These are phyloP conservation scores for Elsinoe arachidis DNA, from an alignment of 2,329 filamentous ascomycete genomes.

Conservation along the genomic window DNA sequence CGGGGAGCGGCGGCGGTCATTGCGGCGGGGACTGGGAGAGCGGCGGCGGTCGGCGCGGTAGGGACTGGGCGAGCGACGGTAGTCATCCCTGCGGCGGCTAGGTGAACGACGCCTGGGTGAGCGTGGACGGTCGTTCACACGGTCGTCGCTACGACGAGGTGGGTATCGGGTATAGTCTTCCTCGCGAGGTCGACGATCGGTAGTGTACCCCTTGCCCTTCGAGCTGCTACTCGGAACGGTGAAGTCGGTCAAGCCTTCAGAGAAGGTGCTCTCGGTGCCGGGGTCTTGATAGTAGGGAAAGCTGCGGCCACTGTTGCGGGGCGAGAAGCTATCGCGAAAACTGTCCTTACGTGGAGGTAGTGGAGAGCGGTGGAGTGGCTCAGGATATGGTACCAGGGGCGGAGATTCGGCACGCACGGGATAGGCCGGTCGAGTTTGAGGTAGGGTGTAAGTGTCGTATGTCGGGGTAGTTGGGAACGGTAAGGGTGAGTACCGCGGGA, in stretches of 20 bases:
- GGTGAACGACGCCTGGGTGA: neutral
- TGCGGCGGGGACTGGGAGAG: neutral
- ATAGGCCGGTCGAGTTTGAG: neutral
- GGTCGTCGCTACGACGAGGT: neutral
- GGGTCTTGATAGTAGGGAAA: neutral
- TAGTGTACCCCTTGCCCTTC: neutral
- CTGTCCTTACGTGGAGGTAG: conserved; percentile 10
- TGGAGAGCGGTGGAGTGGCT: neutral
- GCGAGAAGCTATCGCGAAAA: conserved; percentile 10
- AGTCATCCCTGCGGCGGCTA: neutral
- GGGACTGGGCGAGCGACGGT: neutral
- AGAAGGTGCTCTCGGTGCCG: neutral
- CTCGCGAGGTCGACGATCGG: neutral
- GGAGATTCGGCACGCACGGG: neutral
- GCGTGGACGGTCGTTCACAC: neutral
- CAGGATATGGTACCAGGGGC: neutral
- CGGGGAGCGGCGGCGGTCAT: neutral
- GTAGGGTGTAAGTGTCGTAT: neutral
- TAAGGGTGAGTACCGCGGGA: too few relatives aligned
- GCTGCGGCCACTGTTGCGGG: conserved; percentile 10
- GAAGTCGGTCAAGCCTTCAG: neutral
- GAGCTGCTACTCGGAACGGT: neutral
- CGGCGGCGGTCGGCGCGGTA: neutral
- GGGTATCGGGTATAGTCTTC: neutral
- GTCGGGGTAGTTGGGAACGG: too few relatives aligned